phyloP scores from a whole-genome alignment of 345 rosid genomes.

The Pistacia integerrima region DNA sequence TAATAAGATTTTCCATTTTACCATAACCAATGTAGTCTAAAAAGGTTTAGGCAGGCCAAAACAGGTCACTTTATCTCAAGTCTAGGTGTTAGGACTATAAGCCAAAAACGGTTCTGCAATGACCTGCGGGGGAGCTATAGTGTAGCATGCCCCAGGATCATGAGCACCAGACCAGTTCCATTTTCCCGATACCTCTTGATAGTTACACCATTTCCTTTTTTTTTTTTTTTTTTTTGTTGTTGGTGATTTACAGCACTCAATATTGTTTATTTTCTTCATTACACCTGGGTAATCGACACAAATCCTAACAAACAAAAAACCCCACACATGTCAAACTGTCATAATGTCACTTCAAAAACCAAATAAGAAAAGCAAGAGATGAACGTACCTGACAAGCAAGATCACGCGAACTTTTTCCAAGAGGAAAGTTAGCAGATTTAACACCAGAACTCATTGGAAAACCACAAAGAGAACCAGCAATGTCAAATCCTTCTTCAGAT shows the following conservation, averaged over 20 bases:
- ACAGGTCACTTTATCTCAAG: too few relatives aligned
- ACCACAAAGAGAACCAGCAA: constrained; percentile 46
- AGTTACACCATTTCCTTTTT: neutral
- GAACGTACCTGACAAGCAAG: constrained; percentile 88
- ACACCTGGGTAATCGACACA: neutral
- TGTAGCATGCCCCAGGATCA: too few relatives aligned
- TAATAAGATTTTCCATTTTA: too few relatives aligned
- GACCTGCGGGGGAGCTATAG: too few relatives aligned
- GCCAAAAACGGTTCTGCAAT: too few relatives aligned
- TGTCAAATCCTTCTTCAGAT: constrained; percentile 54
- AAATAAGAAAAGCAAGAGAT: constrained; percentile 13
- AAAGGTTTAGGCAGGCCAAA: too few relatives aligned
- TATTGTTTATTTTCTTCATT: neutral
- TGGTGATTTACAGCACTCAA: neutral
- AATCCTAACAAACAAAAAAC: neutral
- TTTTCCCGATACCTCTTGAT: neutral
- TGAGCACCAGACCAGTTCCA: neutral
- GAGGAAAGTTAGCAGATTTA: constrained; percentile 51
- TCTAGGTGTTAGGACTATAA: too few relatives aligned
- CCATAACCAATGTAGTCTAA: too few relatives aligned
- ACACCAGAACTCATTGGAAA: constrained; percentile 82
- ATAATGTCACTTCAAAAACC: constrained; percentile 1
- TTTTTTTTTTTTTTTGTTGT: neutral
- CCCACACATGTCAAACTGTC: neutral
- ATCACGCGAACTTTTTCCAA: constrained; percentile 73